Evolutionary conservation across 345 rosid genomes (phyloP), one percentile per base, ranked within the genome.

Genomic region (Melaleuca quinquenervia): DNA sequence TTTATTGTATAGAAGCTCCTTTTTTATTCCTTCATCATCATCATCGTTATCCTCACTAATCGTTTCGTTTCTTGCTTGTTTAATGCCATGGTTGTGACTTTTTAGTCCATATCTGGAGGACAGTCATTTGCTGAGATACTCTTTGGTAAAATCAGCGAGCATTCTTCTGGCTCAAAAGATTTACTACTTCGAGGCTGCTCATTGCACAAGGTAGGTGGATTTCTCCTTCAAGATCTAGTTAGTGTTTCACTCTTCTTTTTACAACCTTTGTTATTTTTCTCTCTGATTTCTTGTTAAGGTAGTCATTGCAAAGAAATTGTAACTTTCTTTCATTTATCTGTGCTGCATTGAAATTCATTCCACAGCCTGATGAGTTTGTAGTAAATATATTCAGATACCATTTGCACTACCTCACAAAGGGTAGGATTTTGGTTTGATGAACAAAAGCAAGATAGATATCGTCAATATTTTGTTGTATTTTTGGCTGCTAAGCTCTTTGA

Each of bases 91-190:
- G 1, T 32, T 70, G 48, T 70, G 78, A 70, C 48, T 45, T 18
- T 45, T 80, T 90, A 97, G 99, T 95, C 98, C 53, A 96, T 97
- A 89, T 92, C 99, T 85, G 99, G 99, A 89, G 98, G 98, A 84
- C 89, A 87, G 87, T 97, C 99, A 86, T 97, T 96, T 89, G 98
- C 98, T 1, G 98, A 94, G 91, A 92, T 97, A 74, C 89, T 97
- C 88, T 89, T 97, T 85, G 95, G 98, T 82, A 92, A 92, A 87
- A 86, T 91, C 64, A 80, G 86, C 45, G 90, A 93, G 85, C 90
- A 89, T 85, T 89, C 94, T 92, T 86, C 97, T 83, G 89, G 78
- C 86, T 90, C 91, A 45, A 86, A 83, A 83, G 93, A 92, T 58
- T 89, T 87, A 86, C 85, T 93, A 86, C 90, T 91, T 84, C 90